Evolutionary conservation across 179 eudicot species (phyloP), one percentile per base, ranked within the genome.

Genomic region (Carnegiea gigantea): DNA sequence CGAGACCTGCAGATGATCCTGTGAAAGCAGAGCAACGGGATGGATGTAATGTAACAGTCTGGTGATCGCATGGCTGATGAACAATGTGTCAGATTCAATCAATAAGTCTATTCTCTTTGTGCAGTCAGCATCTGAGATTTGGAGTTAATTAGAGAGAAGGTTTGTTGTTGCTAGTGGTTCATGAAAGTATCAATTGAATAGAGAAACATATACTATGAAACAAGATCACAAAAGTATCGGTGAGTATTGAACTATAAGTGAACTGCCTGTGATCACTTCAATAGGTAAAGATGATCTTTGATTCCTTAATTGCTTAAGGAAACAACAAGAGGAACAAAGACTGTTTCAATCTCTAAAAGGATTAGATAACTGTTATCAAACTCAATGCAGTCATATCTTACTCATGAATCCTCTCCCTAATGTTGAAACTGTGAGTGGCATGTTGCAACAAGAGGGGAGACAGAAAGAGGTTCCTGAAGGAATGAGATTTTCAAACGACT

Each of bases 321-420:
- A 9, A 9, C 21, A 80, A 2, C 28, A 26, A 8, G 80, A 76
- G 6, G 80, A 81, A 0, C 26, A 51, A 0, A 48, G 4, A 1
- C 5, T 75, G 7, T 74, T 64, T 18, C 62, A 76, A 12, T 81
- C 68, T 21, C 14, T 80, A 0, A 81, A 49, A 51, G 80, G 79
- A 0, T 12, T 76, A 0, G 38, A 76, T 14, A 3, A 12, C 0
- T 1, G 2, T 0, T 81, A 76, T 10, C 0, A 14, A 0, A 4
- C 65, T 1, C 33, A 53, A 24, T 51, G 80, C 8, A 68, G 70
- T 43, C 33, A 51, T 0, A 0, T 81, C 0, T 38, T 81, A 0
- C 18, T 81, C 20, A 23, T 76, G 38, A 1, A 12, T 1, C 80
- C 76, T 0, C 70, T 68, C 0, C 80, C 79, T 1, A 48, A 9